These are phyloP conservation scores for Euclidium syriacum DNA, from an alignment of 345 rosid species.

Conservation along the genomic window DNA sequence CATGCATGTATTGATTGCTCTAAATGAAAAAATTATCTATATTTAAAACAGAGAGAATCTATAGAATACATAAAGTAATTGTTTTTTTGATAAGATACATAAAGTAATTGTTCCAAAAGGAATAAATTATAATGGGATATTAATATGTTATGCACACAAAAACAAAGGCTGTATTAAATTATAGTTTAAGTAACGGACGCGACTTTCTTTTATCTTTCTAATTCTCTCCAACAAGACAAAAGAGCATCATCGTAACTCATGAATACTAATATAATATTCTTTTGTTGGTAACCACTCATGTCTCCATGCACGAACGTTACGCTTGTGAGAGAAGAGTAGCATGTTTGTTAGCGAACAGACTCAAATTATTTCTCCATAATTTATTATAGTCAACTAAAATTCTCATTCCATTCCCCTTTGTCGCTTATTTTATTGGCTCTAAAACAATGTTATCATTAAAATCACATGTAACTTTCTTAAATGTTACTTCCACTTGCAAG, in stretches of 20 bases:
- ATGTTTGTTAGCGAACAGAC: conserved; percentile 15
- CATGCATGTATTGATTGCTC: too few species aligned
- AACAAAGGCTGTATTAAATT: background rate
- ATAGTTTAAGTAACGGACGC: conserved; percentile 11
- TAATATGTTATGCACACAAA: background rate
- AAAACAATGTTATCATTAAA: background rate
- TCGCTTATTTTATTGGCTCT: background rate
- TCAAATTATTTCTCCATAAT: background rate
- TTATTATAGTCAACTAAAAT: conserved; percentile 23
- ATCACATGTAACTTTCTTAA: too few species aligned
- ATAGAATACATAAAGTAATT: too few species aligned
- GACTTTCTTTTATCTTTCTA: background rate
- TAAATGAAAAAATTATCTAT: too few species aligned
- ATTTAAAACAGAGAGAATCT: too few species aligned
- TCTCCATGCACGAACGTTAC: conserved; percentile 24
- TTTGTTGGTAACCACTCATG: too few species aligned
- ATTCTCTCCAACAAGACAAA: background rate
- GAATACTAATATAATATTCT: too few species aligned
- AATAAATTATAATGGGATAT: background rate
- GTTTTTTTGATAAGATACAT: too few species aligned
- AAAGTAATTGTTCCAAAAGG: too few species aligned
- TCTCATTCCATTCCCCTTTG: conserved; percentile 13
- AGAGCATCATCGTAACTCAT: background rate
- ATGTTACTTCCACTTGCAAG: too few species aligned
- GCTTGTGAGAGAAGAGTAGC: background rate